Evolutionary conservation across 306 rosid species (phyloP).

Genomic region (Elaeagnus macrophylla): DNA sequence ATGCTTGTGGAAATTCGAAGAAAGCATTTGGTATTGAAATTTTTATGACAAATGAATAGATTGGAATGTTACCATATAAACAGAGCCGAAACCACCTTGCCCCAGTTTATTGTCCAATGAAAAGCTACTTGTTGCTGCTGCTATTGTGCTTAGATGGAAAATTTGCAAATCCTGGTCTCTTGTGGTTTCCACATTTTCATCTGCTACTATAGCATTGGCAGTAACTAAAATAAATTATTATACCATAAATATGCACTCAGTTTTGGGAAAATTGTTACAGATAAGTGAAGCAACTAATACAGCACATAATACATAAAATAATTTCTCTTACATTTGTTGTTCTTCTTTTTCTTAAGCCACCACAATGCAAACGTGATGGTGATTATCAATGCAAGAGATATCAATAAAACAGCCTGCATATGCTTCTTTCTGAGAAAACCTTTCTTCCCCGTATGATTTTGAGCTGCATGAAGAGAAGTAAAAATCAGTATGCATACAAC

Average conservation of each 20-base stretch:
- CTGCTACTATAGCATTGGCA: not conserved
- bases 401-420: not conserved
- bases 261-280: not conserved
- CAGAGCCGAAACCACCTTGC: conserved; percentile 19
- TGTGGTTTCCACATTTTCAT: conserved; percentile 4
- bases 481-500: not conserved
- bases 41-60: not conserved
- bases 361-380: conserved; percentile 5
- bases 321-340: conserved; percentile 8
- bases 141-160: conserved; percentile 9
- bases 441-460: not conserved
- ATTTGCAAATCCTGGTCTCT: conserved; percentile 4
- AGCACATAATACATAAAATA: no score
- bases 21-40: not conserved
- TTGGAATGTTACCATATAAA: conserved; percentile 2
- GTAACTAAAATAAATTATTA: not conserved
- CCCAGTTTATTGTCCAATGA: conserved; percentile 15
- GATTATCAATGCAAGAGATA: not conserved
- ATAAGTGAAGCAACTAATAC: no score
- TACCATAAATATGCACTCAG: not conserved
- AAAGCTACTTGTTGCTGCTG: conserved; percentile 9
- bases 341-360: not conserved
- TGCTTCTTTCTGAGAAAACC: not conserved
- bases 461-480: conserved; percentile 7
- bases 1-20: not conserved